Evolutionary conservation across 2,329 filamentous ascomycete genomes (phyloP).

Genomic region (Chalaropsis thielavioides): DNA sequence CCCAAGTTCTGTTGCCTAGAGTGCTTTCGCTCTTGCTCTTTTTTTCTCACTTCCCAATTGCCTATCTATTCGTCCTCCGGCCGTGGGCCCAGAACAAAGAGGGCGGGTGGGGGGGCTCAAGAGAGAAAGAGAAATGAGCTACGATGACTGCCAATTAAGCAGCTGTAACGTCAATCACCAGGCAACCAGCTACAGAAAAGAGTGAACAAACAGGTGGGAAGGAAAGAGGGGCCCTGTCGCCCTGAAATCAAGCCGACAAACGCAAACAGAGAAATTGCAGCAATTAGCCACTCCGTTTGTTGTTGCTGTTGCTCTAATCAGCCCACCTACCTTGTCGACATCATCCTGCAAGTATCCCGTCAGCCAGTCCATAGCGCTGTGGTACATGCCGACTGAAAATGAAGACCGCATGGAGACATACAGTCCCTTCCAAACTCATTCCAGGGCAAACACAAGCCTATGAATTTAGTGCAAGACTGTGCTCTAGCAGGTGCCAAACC

Average conservation of each 20-base stretch:
- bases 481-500: background rate
- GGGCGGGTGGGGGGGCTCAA: background rate
- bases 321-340: no score
- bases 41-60: background rate
- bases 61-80: background rate
- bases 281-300: background rate
- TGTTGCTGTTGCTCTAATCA: background rate
- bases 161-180: background rate
- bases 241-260: background rate
- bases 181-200: background rate
- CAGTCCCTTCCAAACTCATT: background rate
- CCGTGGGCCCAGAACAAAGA: background rate
- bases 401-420: background rate
- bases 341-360: no score
- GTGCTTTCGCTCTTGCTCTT: background rate
- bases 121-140: background rate
- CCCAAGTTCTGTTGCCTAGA: background rate
- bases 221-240: background rate
- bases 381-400: no score
- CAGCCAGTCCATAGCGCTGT: no score
- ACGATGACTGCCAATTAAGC: background rate
- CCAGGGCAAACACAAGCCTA: no score
- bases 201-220: background rate
- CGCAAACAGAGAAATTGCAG: background rate
- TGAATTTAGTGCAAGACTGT: background rate